Evolutionary conservation across 768 basidiomycete genomes (phyloP).

Genomic region (Tephrocybe sp.): DNA sequence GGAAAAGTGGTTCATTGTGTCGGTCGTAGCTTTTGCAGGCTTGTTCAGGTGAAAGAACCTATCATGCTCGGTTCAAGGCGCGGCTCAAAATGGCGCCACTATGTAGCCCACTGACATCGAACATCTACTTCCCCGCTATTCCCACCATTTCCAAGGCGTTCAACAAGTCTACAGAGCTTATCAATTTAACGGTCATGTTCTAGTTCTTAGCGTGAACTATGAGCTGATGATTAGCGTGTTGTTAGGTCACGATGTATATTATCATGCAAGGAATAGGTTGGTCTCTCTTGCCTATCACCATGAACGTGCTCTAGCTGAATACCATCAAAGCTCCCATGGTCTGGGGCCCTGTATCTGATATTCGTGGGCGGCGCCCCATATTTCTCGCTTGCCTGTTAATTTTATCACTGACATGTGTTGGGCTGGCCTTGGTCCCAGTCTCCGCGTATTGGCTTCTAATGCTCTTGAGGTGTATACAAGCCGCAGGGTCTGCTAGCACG

Average conservation of each 20-base stretch:
- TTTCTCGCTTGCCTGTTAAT: constrained; percentile 64
- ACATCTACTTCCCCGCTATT: constrained; percentile 80
- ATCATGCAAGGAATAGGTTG: constrained; percentile 63
- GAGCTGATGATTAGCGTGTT: neutral
- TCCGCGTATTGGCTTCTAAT: constrained; percentile 77
- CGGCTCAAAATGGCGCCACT: too few species aligned
- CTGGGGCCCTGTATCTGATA: constrained; percentile 74
- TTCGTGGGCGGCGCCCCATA: constrained; percentile 61
- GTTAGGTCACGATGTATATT: constrained; percentile 68
- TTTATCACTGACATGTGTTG: constrained; percentile 66
- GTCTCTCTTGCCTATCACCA: neutral
- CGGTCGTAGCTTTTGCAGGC: constrained; percentile 55
- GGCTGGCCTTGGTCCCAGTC: constrained; percentile 47
- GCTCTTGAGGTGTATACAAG: constrained; percentile 78
- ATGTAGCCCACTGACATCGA: constrained; percentile 66
- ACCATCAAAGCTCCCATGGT: constrained; percentile 53
- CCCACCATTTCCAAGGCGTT: constrained; percentile 66
- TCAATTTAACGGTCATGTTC: constrained; percentile 66
- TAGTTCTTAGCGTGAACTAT: neutral
- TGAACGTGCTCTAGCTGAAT: neutral
- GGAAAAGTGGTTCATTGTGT: constrained; percentile 74
- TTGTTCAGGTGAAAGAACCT: constrained; percentile 56
- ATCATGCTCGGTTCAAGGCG: too few species aligned
- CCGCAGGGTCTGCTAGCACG: constrained; percentile 77
- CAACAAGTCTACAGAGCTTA: constrained; percentile 63